A percentile compares a stretch with the other conserved stretches of the same genome.
Conservation (phyloP, 2,329 filamentous ascomycete species). For the Geosmithia flava region DNA sequence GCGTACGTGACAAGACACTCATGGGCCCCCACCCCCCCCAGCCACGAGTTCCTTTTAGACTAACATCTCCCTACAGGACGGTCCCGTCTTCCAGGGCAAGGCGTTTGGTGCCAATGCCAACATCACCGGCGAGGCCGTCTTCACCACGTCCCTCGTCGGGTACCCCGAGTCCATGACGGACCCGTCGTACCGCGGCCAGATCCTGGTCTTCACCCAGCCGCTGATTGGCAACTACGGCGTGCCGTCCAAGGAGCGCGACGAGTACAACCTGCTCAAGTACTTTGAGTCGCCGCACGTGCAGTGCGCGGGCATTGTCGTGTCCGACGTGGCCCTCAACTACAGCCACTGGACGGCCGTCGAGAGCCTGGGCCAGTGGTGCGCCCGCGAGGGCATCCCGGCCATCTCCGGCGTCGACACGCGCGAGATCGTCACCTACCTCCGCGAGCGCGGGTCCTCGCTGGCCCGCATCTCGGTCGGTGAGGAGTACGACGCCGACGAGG, state of each 20-base stretch:
- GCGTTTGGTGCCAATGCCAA: conserved; percentile 95
- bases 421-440: conserved; percentile 88
- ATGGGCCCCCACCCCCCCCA: not conserved
- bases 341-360: conserved; percentile 99
- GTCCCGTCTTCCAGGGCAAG: conserved; percentile 89
- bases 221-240: conserved; percentile 98
- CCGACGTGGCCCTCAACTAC: conserved; percentile 86
- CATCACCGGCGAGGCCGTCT: conserved; percentile 95
- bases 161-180: conserved; percentile 94
- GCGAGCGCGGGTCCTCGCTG: conserved; percentile 92
- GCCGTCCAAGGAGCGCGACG: conserved; percentile 71
- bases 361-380: conserved; percentile 87
- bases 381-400: conserved; percentile 87
- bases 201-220: conserved; percentile 95
- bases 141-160: conserved; percentile 94
- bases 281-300: conserved; percentile 98
- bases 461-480: conserved; percentile 91
- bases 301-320: conserved; percentile 89
- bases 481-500: conserved; percentile 96
- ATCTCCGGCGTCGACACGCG: conserved; percentile 96
- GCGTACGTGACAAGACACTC: conserved; percentile 37
- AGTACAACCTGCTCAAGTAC: conserved; percentile 87
- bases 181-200: conserved; percentile 84
- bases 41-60: conserved; percentile 3
- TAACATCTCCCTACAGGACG: conserved; percentile 45